These are phyloP conservation scores for Ceratonia siliqua DNA, from an alignment of 306 rosid species.

Conservation along the genomic window DNA sequence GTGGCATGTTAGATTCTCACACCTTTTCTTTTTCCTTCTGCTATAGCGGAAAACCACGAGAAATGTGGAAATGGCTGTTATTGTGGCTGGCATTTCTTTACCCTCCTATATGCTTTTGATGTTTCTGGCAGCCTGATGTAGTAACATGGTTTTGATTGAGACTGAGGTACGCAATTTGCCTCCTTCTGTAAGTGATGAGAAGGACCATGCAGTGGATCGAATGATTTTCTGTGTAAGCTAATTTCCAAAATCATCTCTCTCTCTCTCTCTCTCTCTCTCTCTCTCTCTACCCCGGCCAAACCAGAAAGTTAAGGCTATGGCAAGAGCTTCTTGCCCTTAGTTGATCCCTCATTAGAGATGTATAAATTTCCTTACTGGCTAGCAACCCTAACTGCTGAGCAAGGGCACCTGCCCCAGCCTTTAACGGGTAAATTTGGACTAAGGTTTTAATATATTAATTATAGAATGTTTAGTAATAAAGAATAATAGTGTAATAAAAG, in stretches of 20 bases:
- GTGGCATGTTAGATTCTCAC: constrained; percentile 40
- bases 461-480: no score
- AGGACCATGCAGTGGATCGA: constrained; percentile 46
- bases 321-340: no score
- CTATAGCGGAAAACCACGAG: constrained; percentile 33
- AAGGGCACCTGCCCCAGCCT: background rate
- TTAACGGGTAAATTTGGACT: background rate
- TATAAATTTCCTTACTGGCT: background rate
- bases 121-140: constrained; percentile 48
- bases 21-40: constrained; percentile 8
- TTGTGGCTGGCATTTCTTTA: constrained; percentile 34
- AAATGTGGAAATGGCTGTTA: constrained; percentile 46
- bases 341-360: background rate
- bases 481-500: no score
- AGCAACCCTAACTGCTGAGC: background rate
- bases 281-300: no score
- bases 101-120: constrained; percentile 31
- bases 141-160: constrained; percentile 40
- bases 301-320: no score
- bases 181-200: constrained; percentile 29
- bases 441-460: no score
- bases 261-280: background rate
- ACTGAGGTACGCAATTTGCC: constrained; percentile 29
- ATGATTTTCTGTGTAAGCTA: constrained; percentile 43
- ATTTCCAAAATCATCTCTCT: constrained; percentile 21